Percentiles rank a stretch among this genome's conserved stretches.
These are phyloP conservation scores for Aspergillus jensenii DNA, from an alignment of 2,329 filamentous ascomycete species.

Conservation along the genomic window DNA sequence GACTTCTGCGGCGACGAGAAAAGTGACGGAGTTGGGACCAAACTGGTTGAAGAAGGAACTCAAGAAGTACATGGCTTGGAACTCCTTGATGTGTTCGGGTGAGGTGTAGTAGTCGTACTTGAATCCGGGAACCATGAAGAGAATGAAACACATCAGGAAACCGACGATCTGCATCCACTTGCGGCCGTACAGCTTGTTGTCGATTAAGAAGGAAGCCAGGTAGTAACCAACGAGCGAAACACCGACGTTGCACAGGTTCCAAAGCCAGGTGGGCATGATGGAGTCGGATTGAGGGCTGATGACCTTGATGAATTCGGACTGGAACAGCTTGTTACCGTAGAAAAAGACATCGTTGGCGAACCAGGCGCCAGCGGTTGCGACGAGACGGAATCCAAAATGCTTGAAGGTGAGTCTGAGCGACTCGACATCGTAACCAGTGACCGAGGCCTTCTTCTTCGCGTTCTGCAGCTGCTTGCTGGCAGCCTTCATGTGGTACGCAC, in stretches of 20 bases:
- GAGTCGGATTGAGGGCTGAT: conserved; percentile 69
- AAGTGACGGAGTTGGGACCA: conserved; percentile 92
- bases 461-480: conserved; percentile 78
- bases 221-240: conserved; percentile 90
- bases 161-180: conserved; percentile 96
- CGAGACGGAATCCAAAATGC: conserved; percentile 80
- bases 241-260: conserved; percentile 87
- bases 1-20: conserved; percentile 94
- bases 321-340: conserved; percentile 98
- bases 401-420: conserved; percentile 76
- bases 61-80: conserved; percentile 98
- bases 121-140: conserved; percentile 91
- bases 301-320: conserved; percentile 82
- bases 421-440: conserved; percentile 89
- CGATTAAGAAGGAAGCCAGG: conserved; percentile 80
- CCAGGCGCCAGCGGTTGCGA: conserved; percentile 87
- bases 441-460: conserved; percentile 80
- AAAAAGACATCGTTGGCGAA: conserved; percentile 98
- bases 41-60: conserved; percentile 99
- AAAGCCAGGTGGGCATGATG: conserved; percentile 84
- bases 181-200: conserved; percentile 94
- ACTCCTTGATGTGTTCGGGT: conserved; percentile 71
- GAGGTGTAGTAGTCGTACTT: conserved; percentile 79
- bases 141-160: conserved; percentile 88
- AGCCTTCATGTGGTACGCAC: conserved; percentile 89